Evolutionary conservation across 441 rosid genomes (phyloP), one percentile per base, ranked within the genome.

Genomic region (Euphorbia celastroides): DNA sequence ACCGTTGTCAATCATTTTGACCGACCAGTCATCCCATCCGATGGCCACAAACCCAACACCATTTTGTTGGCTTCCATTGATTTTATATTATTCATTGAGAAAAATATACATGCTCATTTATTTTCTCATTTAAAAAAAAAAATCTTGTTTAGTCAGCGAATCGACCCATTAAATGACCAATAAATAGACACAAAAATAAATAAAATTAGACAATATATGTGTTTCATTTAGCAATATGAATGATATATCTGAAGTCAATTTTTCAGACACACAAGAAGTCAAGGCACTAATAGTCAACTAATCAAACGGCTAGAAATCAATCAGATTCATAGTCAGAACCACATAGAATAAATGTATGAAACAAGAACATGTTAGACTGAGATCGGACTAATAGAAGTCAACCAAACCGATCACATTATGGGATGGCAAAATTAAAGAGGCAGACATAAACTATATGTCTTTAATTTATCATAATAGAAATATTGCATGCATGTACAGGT

Each of bases 1-100:
- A 11, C 19, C 2, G n/a, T 70, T 72, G 60, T 72, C 52, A 12
- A 81, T 73, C 81, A 79, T 8, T 59, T 54, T 4, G 2, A 36
- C 66, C 48, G 36, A 60, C 71, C n/a, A 16, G 55, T 71, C 71
- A 42, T 65, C 2, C 57, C 28, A 42, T 71, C 67, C 1, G 52
- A 72, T 32, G 74, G 69, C 68, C 20, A 12, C 5, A 63, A 80
- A 48, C 51, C 34, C 71, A 60, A 38, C 58, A 57, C 30, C 19
- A 13, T 5, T 7, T 67, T 5, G 17, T 13, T 25, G 22, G 25
- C 38, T 34, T 3, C 9, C 38, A 34, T 34, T 9, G 9, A 34
- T 34, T 34, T 34, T 34, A 34, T 34, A 34, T 34, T n/a, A n/a
- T n/a, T n/a, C n/a, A n/a, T n/a, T n/a, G n/a, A n/a, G n/a, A n/a